Conservation (phyloP, 1,284 basidiomycete genomes). For the Baeospora myosura region DNA sequence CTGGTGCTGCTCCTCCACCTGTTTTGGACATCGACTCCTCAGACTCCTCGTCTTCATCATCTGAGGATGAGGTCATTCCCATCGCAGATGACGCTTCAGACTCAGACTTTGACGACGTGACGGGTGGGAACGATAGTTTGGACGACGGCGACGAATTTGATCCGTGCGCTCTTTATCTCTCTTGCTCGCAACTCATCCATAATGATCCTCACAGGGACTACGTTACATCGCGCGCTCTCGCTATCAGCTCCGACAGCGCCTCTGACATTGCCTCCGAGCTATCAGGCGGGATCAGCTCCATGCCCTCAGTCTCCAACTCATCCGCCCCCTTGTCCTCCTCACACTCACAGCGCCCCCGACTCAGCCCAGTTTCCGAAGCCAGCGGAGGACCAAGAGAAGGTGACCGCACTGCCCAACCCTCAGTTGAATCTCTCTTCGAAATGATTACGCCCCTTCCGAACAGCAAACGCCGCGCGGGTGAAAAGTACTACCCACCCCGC, state of each 20-base stretch:
- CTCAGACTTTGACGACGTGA: constrained; percentile 48
- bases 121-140: constrained; percentile 42
- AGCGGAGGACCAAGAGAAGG: constrained; percentile 11
- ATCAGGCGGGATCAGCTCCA: constrained; percentile 41
- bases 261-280: constrained; percentile 52
- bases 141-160: constrained; percentile 70
- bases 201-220: constrained; percentile 33
- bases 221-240: constrained; percentile 39
- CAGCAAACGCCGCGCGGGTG: neutral
- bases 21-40: constrained; percentile 43
- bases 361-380: constrained; percentile 64
- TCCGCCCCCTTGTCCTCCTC: constrained; percentile 42
- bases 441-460: neutral
- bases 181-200: too few species aligned
- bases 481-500: constrained; percentile 5
- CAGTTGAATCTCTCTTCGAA: constrained; percentile 1
- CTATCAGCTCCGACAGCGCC: constrained; percentile 43
- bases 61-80: constrained; percentile 37
- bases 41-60: constrained; percentile 54
- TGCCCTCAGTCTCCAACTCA: constrained; percentile 41
- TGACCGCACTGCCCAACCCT: neutral
- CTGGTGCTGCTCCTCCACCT: constrained; percentile 23
- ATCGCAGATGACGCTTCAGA: constrained; percentile 41
- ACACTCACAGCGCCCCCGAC: constrained; percentile 42
- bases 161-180: constrained; percentile 36